These are phyloP conservation scores for Penicillium dipodomyicola DNA, from an alignment of 495 filamentous ascomycete species.

Conservation along the genomic window DNA sequence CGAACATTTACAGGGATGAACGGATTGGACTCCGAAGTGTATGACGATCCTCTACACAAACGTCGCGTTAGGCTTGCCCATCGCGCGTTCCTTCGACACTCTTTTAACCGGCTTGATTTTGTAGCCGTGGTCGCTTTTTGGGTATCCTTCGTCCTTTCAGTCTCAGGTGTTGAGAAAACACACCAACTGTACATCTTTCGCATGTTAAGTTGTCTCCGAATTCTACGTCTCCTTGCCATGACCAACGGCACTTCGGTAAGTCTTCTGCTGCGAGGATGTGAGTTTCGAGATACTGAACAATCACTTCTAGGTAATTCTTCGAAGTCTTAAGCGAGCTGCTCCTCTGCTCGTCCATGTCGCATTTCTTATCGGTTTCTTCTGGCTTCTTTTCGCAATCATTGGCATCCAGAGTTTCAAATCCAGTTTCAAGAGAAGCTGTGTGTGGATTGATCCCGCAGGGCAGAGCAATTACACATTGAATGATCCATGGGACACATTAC, in stretches of 20 bases:
- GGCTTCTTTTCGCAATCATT: conserved; percentile 96
- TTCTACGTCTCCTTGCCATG: conserved; percentile 80
- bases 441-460: conserved; percentile 67
- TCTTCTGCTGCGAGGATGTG: background rate
- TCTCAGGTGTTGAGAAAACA: conserved; percentile 62
- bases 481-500: conserved; percentile 53
- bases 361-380: conserved; percentile 97
- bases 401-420: conserved; percentile 98
- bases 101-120: conserved; percentile 94
- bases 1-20: conserved; percentile 80
- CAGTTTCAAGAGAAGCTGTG: conserved; percentile 81
- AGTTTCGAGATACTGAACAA: conserved; percentile 24
- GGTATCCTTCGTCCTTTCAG: conserved; percentile 74
- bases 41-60: conserved; percentile 70
- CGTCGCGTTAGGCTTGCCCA: conserved; percentile 81
- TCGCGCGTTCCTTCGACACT: conserved; percentile 89
- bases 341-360: conserved; percentile 93
- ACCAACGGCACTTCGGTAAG: conserved; percentile 86
- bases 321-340: conserved; percentile 92
- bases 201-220: conserved; percentile 93
- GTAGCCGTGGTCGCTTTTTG: conserved; percentile 95
- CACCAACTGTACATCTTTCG: conserved; percentile 84
- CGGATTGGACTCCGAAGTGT: conserved; percentile 46
- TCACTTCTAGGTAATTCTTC: conserved; percentile 68
- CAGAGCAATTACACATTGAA: conserved; percentile 41